Evolutionary conservation across 176 grass and related monocot species (phyloP), one percentile per base, ranked within the genome.

Genomic region (Oryza punctata): DNA sequence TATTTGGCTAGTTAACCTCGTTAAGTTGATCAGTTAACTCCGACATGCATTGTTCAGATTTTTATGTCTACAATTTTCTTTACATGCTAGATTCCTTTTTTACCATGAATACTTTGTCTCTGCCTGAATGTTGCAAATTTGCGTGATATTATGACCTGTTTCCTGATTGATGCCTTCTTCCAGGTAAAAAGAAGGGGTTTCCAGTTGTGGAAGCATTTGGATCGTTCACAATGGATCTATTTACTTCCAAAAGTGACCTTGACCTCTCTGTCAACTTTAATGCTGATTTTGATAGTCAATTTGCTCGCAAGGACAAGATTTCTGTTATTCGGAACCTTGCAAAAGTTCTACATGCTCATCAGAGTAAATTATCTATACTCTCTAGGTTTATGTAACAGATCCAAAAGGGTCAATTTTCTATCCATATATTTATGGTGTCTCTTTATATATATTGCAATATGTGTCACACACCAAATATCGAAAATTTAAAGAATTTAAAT

Each of bases 141-240:
- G 4, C 11, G 13, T 27, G 9, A 41, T 75, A 47, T 6, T 61
- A 67, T 76, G 49, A 60, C 49, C 6, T 54, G 63, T 38, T 63
- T 70, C 77, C 69, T 23, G 13, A 49, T 71, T 85, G 41, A 60
- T 61, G 27, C 19, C 83, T 89, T 47, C 32, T 74, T 83, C 81
- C 83, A 98, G 96, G 96, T 74, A 77, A 85, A 86, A 85, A 60
- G 52, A 78, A 88, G 59, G 93, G 60, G 11, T 64, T 86, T 61
- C 96, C 93, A 6, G 29, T 80, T 70, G 93, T 98, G 69, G 87
- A 93, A 85, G 69, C 91, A 74, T 98, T 98, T 81, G 96, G 96
- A 52, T 98, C 96, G 23, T 98, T 98, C 80, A 93, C 83, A 37
- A 98, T 98, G 96, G 87, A 98, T 70, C 89, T 98, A 49, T 98